Evolutionary conservation across 1,284 basidiomycete species (phyloP).

Genomic region (Tranzscheliella williamsii): DNA sequence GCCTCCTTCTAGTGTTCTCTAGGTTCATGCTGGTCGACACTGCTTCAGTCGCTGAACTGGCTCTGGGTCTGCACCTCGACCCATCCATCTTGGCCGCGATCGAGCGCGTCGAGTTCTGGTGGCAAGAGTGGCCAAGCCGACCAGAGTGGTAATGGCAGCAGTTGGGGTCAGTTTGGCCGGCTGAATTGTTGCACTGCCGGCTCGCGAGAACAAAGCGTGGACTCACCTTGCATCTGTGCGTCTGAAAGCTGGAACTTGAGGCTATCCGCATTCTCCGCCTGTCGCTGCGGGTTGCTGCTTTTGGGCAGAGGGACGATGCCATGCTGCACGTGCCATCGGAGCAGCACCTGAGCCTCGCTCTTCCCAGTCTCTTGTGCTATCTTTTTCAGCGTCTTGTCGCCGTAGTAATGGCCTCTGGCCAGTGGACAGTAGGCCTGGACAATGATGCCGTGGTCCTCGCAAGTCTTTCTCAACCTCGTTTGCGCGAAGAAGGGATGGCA

Average conservation of each 20-base stretch:
- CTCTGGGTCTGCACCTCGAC: constrained; percentile 26
- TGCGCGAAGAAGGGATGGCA: constrained; percentile 61
- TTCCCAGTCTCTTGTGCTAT: constrained; percentile 66
- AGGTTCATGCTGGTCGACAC: no score
- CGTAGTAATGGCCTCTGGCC: constrained; percentile 70
- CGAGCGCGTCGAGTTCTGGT: constrained; percentile 23
- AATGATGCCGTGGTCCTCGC: constrained; percentile 72
- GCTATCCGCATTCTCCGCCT: constrained; percentile 72
- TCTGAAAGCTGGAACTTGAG: constrained; percentile 72
- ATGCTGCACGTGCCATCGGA: constrained; percentile 75
- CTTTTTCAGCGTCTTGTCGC: constrained; percentile 29
- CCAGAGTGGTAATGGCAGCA: no score
- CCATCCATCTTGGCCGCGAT: constrained; percentile 30
- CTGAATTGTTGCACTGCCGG: background rate
- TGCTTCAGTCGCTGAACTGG: constrained; percentile 21
- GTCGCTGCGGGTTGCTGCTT: constrained; percentile 69
- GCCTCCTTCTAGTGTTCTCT: no score
- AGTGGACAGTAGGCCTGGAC: constrained; percentile 83
- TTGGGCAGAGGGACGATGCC: constrained; percentile 44
- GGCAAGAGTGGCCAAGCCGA: background rate
- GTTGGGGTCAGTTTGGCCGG: no score
- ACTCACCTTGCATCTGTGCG: constrained; percentile 67
- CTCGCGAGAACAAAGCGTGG: background rate
- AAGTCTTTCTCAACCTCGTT: constrained; percentile 72
- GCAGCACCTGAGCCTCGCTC: constrained; percentile 72